Base-by-base conservation (phyloP, 2,329 filamentous ascomycete species). In the Fusarium denticulatum region DNA sequence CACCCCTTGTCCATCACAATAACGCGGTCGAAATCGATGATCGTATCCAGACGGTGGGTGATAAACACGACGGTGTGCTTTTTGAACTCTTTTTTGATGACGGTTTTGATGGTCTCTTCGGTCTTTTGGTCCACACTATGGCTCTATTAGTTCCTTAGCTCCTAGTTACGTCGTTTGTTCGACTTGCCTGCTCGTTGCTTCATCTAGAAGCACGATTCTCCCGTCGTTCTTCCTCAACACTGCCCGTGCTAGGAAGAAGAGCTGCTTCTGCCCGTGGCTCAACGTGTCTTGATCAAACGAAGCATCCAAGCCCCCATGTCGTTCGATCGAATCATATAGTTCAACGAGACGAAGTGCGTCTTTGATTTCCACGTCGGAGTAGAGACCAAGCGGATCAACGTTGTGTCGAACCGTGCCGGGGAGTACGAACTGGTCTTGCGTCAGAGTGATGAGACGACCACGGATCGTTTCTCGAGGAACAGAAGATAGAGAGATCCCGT, bases 21-120 rank as follows among this genome's bases (percentile, higher is more conserved):
- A 16, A 81, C 72, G 3, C 72, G 63, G 40, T 82, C 79, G 32
- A 77, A 81, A 30, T 70, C 71, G 5, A 85, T 76, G 36, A 89
- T 85, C 0, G 86, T 88, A 9, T 80, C 77, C 3, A 85, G 67
- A 4, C 81, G 79, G 64, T 86, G 84, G 4, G 81, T 82, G n/a
- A 85, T 80, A 15, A 81, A 80, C 34, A 85, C 79, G 40, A 92
- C 85, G 0, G 90, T 93, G 71, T 89, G 87, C 1, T 79, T 64
- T 15, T 71, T 76, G 59, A 84, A 79, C 39, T 76, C 68, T 2
- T 42, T 80, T 50, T 81, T 77, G 34, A 84, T 77, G 5, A 83
- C 69, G 15, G 76, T 67, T 61, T 80, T 81, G 56, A 83, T 80
- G 20, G 71, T 73, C 34, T 77, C 73, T 58, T 82, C 80, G 0